phyloP scores from a whole-genome alignment of 2,329 filamentous ascomycete genomes.

The Cercospora beticola region DNA sequence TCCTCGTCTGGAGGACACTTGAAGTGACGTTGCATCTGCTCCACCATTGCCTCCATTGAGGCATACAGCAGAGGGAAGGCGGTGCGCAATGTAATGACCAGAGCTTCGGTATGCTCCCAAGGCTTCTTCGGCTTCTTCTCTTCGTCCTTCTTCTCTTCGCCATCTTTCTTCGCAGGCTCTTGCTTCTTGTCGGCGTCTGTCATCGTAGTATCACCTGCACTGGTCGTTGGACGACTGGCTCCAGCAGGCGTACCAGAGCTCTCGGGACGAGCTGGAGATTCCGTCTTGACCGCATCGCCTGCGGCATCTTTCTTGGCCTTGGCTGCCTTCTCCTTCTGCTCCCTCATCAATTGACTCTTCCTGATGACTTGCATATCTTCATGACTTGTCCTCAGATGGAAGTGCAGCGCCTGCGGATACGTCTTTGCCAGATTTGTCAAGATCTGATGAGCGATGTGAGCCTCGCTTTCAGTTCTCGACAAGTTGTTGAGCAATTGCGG shows the following conservation, averaged over 20 bases:
- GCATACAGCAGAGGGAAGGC: conserved; percentile 92
- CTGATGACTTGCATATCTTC: conserved; percentile 93
- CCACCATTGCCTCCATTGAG: conserved; percentile 99
- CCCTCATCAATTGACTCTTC: conserved; percentile 68
- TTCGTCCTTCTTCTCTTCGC: conserved; percentile 41
- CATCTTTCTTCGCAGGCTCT: conserved; percentile 43
- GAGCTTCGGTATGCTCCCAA: conserved; percentile 95
- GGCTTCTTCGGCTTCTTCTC: conserved; percentile 67
- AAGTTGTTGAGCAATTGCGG: conserved; percentile 91
- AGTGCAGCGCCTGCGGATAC: conserved; percentile 92
- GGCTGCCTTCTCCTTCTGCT: conserved; percentile 53
- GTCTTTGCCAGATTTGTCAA: conserved; percentile 91
- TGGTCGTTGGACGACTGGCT: conserved; percentile 39
- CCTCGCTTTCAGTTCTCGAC: conserved; percentile 74
- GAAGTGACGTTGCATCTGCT: conserved; percentile 98
- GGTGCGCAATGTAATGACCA: conserved; percentile 93
- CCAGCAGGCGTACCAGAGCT: conserved; percentile 38
- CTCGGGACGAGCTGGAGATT: conserved; percentile 36
- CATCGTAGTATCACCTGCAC: conserved; percentile 42
- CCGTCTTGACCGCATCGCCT: conserved; percentile 39
- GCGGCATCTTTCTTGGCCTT: conserved; percentile 60
- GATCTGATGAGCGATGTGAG: conserved; percentile 78
- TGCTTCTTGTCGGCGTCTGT: conserved; percentile 36
- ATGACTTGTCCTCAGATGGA: conserved; percentile 85
- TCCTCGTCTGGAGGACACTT: conserved; percentile 98